Percentiles rank a stretch among this genome's conserved stretches.
phyloP scores from a whole-genome alignment of 805 yeast genomes.

The Candida ipomoeae region DNA sequence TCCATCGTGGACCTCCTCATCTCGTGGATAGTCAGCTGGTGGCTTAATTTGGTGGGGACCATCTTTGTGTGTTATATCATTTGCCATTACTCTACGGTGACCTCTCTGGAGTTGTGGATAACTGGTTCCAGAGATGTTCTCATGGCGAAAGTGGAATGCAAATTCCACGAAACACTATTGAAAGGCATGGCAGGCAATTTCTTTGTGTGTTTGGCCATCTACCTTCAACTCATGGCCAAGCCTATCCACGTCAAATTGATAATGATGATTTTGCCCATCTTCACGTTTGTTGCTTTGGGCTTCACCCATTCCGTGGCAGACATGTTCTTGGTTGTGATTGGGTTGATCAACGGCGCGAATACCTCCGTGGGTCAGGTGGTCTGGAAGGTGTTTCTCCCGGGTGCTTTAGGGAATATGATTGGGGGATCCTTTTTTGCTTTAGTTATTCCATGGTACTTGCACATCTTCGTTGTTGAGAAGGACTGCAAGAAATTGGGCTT shows the following conservation, averaged over 20 bases:
- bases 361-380: conserved; percentile 59
- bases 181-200: conserved; percentile 75
- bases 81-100: conserved; percentile 52
- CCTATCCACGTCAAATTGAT: conserved; percentile 73
- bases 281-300: conserved; percentile 75
- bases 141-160: conserved; percentile 35
- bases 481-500: conserved; percentile 59
- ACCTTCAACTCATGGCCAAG: conserved; percentile 71
- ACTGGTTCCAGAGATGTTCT: conserved; percentile 48
- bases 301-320: conserved; percentile 82
- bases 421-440: conserved; percentile 74
- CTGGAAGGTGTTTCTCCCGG: conserved; percentile 73
- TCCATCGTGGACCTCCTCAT: conserved; percentile 56
- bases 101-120: conserved; percentile 38
- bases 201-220: conserved; percentile 70
- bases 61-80: conserved; percentile 64
- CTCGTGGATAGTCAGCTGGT: conserved; percentile 65
- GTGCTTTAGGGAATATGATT: conserved; percentile 66
- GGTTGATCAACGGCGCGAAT: conserved; percentile 62
- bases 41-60: conserved; percentile 61
- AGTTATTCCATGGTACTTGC: conserved; percentile 68
- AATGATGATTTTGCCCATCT: conserved; percentile 62
- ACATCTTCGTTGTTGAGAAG: conserved; percentile 65
- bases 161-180: conserved; percentile 63
- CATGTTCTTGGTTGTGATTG: conserved; percentile 65